These are phyloP conservation scores for Penicillium sp. DNA, from an alignment of 2,329 filamentous ascomycete species.

Conservation along the genomic window DNA sequence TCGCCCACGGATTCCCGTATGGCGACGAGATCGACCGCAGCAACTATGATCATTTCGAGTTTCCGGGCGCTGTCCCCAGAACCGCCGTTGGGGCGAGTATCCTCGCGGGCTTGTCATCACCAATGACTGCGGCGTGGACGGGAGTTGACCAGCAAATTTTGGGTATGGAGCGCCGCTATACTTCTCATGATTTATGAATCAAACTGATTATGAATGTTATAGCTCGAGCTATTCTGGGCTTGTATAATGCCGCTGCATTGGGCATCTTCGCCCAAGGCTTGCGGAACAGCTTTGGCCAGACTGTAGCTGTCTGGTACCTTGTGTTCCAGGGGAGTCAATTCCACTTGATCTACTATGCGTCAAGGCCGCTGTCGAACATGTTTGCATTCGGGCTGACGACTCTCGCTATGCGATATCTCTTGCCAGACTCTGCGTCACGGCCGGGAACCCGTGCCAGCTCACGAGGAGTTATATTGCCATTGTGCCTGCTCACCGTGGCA, in stretches of 20 bases:
- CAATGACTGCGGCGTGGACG: slow-evolving; percentile 48
- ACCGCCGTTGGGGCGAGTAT: slow-evolving; percentile 83
- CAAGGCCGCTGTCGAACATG: slow-evolving; percentile 91
- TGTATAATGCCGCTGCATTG: slow-evolving; percentile 71
- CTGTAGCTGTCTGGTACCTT: slow-evolving; percentile 75
- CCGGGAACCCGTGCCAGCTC: not conserved
- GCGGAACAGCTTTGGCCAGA: slow-evolving; percentile 65
- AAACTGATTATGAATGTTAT: not conserved
- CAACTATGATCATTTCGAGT: slow-evolving; percentile 85
- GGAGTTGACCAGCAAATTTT: slow-evolving; percentile 61
- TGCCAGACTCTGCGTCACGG: slow-evolving; percentile 42
- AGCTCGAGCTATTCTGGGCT: slow-evolving; percentile 76
- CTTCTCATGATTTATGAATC: not conserved
- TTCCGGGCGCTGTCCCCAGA: slow-evolving; percentile 87
- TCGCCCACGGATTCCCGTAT: slow-evolving; percentile 73
- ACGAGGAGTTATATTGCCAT: slow-evolving; percentile 53
- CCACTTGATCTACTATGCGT: slow-evolving; percentile 90
- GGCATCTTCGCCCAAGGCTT: slow-evolving; percentile 66
- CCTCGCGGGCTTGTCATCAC: slow-evolving; percentile 56
- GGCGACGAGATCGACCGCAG: slow-evolving; percentile 50
- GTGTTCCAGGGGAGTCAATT: slow-evolving; percentile 82
- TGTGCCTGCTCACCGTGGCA: slow-evolving; percentile 76
- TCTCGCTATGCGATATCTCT: slow-evolving; percentile 48
- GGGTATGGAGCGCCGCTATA: slow-evolving; percentile 41
- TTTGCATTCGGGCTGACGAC: slow-evolving; percentile 77